phyloP scores from a whole-genome alignment of 2,329 filamentous ascomycete genomes.

The Phyllosticta citribraziliensis region DNA sequence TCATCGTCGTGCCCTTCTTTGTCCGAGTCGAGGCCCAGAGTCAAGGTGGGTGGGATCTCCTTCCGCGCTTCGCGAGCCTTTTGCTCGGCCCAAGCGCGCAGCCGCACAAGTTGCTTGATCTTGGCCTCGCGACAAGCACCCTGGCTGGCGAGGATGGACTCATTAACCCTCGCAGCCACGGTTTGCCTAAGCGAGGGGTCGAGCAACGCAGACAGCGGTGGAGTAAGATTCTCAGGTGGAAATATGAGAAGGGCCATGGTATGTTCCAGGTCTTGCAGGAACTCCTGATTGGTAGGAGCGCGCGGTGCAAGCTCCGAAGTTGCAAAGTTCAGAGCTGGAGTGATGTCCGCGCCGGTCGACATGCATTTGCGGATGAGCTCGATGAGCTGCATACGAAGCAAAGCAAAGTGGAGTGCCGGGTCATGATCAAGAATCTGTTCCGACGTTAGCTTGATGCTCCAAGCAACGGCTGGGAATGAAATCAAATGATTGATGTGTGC shows the following conservation, averaged over 20 bases:
- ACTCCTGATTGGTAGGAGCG: slow-evolving; percentile 70
- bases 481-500: slow-evolving; percentile 30
- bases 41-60: slow-evolving; percentile 31
- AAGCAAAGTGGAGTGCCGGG: slow-evolving; percentile 73
- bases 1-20: slow-evolving; percentile 13
- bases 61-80: slow-evolving; percentile 40
- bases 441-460: slow-evolving; percentile 17
- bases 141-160: slow-evolving; percentile 69
- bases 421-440: slow-evolving; percentile 76
- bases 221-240: slow-evolving; percentile 66
- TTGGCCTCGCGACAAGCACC: slow-evolving; percentile 67
- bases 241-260: slow-evolving; percentile 92
- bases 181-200: slow-evolving; percentile 69
- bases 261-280: slow-evolving; percentile 77
- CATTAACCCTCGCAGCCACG: slow-evolving; percentile 83
- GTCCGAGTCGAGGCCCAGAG: slow-evolving; percentile 32
- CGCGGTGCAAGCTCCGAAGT: slow-evolving; percentile 78
- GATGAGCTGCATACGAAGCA: slow-evolving; percentile 83
- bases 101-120: slow-evolving; percentile 68
- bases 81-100: slow-evolving; percentile 77
- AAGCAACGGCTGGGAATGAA: background rate
- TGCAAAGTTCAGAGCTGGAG: slow-evolving; percentile 74
- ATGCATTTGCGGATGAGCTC: slow-evolving; percentile 80
- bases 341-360: slow-evolving; percentile 60
- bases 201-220: slow-evolving; percentile 65